Percentiles rank a stretch among this genome's conserved stretches.
phyloP scores from a whole-genome alignment of 371 early-diverging fungal genomes.

The Mucor saturninus region DNA sequence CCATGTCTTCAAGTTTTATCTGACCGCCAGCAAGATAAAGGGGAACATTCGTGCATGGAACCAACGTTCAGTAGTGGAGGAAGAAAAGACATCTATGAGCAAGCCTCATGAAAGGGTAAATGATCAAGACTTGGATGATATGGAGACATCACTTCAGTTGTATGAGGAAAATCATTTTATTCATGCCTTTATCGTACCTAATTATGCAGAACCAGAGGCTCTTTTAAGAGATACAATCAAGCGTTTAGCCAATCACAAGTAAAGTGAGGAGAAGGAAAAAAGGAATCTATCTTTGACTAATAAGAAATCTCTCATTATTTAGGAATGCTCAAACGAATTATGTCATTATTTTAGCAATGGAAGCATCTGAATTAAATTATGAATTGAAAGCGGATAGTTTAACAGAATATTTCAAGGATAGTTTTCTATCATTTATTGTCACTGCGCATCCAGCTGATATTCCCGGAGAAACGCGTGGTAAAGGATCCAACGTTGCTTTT shows the following conservation, averaged over 20 bases:
- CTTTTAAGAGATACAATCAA: conserved; percentile 51
- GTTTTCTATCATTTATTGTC: conserved; percentile 66
- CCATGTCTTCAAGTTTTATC: conserved; percentile 60
- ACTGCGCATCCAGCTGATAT: conserved; percentile 69
- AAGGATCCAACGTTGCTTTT: conserved; percentile 72
- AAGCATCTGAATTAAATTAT: conserved; percentile 62
- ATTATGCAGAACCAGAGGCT: conserved; percentile 64
- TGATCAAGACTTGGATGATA: conserved; percentile 35
- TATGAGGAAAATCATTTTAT: conserved; percentile 39
- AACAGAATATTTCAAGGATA: conserved; percentile 53
- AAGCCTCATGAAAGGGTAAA: conserved; percentile 29
- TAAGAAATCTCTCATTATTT: not conserved
- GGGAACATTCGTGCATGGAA: conserved; percentile 55
- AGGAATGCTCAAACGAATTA: conserved; percentile 48
- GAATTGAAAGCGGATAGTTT: conserved; percentile 61
- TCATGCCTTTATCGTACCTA: conserved; percentile 64
- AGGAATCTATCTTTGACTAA: not conserved
- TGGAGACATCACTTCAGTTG: conserved; percentile 46
- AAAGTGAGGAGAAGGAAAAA: conserved; percentile 8
- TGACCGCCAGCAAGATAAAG: conserved; percentile 47
- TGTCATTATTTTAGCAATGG: conserved; percentile 74
- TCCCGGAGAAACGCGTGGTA: conserved; percentile 74
- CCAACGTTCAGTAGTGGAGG: conserved; percentile 9
- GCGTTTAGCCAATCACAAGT: conserved; percentile 53
- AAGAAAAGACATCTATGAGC: not conserved